These are phyloP conservation scores for Astragalus membranaceus DNA, from an alignment of 306 rosid species.

Conservation along the genomic window DNA sequence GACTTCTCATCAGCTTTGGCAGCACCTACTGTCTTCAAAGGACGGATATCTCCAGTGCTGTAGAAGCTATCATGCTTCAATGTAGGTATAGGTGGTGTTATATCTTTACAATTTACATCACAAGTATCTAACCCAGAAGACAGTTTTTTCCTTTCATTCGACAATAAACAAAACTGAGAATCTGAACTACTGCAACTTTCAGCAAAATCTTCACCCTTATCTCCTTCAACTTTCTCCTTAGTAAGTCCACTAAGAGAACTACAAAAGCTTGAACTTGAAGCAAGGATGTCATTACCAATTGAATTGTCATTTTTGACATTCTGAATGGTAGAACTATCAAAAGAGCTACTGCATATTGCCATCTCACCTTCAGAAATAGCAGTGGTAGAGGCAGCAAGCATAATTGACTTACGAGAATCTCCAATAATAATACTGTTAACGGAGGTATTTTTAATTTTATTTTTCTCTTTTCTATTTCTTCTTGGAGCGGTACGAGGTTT, in stretches of 20 bases:
- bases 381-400: conserved; percentile 38
- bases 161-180: conserved; percentile 26
- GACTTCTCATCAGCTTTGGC: conserved; percentile 34
- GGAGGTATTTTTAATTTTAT: conserved; percentile 41
- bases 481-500: conserved; percentile 51
- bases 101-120: conserved; percentile 23
- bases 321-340: conserved; percentile 32
- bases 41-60: conserved; percentile 26
- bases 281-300: conserved; percentile 29
- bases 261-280: conserved; percentile 37
- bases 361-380: conserved; percentile 39
- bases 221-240: conserved; percentile 37
- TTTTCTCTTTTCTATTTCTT: conserved; percentile 61
- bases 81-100: conserved; percentile 30
- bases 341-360: conserved; percentile 20
- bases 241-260: conserved; percentile 31
- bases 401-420: conserved; percentile 27
- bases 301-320: conserved; percentile 30
- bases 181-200: conserved; percentile 23
- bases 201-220: conserved; percentile 25
- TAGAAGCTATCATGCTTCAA: conserved; percentile 26
- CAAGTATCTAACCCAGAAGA: conserved; percentile 34
- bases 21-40: conserved; percentile 17
- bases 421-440: conserved; percentile 28
- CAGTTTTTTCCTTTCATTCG: conserved; percentile 32